Evolutionary conservation across 129 eudicot genomes (phyloP), one percentile per base, ranked within the genome.

Genomic region (Flaveria trinervia): DNA sequence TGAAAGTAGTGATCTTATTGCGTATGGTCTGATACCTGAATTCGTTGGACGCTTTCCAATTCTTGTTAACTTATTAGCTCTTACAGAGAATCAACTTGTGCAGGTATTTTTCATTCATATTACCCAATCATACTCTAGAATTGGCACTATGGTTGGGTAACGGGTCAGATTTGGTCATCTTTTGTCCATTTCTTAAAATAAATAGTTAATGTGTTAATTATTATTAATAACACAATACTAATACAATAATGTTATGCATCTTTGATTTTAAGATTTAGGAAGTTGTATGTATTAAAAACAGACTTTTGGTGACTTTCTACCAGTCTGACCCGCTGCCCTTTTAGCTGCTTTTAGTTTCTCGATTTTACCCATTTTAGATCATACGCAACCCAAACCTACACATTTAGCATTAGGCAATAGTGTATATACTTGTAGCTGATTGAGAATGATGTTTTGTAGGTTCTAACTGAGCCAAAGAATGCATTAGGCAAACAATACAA

Each of bases 401-500:
- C 25, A 33, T 23, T 59, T 7, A 30, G 36, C 5, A 4, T 30
- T 3, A 51, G 68, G 65, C 20, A 51, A 30, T 49, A 17, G 79
- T 9, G 50, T 44, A 41, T 61, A 36, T 44, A 23, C 10, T 26
- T 22, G 51, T 30, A 44, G 14, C 56, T 51, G 73, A 56, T 56
- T 76, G 33, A 48, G 41, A 33, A n/a, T 44, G 25, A 70, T 50
- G 33, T 80, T 77, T 71, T 83, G 59, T 78, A 94, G 99, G 99
- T 94, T 69, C 85, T 94, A 73, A 91, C 96, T 11, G 96, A 94
- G 86, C 99, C 99, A 10, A 94, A 88, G 75, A 94, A 94, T 74
- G 99, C 99, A 9, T 73, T 94, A 78, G 97, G 97, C 60, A 94
- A 94, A 89, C 99, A 94, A 84, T 94, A 94, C 89, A 89, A 79